Conservation (phyloP, 176 grass and related monocot species). For the Rhynchospora pubera region DNA sequence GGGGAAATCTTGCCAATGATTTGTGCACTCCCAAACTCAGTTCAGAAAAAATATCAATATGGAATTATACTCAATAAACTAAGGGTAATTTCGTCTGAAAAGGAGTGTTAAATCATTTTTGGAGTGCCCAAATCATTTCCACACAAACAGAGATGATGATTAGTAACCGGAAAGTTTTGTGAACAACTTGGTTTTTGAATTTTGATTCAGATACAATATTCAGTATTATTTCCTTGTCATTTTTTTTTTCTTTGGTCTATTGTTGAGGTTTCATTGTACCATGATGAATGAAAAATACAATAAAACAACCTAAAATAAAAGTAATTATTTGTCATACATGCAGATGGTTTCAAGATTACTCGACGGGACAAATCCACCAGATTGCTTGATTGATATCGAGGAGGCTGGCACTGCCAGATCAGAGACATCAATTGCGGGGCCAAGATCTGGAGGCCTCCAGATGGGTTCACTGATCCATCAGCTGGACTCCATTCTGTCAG, state of each 20-base stretch:
- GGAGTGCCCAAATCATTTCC: too few relatives aligned
- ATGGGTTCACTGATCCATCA: constrained; percentile 56
- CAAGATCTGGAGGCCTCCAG: constrained; percentile 42
- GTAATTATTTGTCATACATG: neutral
- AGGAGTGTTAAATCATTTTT: too few relatives aligned
- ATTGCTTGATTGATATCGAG: constrained; percentile 55
- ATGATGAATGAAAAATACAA: neutral
- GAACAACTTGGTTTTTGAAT: constrained; percentile 5
- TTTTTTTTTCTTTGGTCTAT: too few relatives aligned
- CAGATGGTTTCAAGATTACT: constrained; percentile 71
- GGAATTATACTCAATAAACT: too few relatives aligned
- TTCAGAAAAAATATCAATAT: too few relatives aligned
- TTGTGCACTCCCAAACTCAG: neutral
- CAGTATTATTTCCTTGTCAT: neutral
- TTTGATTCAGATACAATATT: neutral
- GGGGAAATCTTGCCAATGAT: neutral
- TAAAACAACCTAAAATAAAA: neutral
- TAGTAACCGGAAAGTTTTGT: neutral
- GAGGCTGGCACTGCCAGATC: constrained; percentile 37
- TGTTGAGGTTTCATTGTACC: too few relatives aligned
- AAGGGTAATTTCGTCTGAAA: too few relatives aligned
- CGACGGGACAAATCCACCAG: constrained; percentile 33
- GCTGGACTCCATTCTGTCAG: constrained; percentile 78
- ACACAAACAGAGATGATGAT: neutral
- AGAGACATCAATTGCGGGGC: constrained; percentile 38